Base-by-base conservation (phyloP, 164 flowering plant species). In the Amborella trichopoda region DNA sequence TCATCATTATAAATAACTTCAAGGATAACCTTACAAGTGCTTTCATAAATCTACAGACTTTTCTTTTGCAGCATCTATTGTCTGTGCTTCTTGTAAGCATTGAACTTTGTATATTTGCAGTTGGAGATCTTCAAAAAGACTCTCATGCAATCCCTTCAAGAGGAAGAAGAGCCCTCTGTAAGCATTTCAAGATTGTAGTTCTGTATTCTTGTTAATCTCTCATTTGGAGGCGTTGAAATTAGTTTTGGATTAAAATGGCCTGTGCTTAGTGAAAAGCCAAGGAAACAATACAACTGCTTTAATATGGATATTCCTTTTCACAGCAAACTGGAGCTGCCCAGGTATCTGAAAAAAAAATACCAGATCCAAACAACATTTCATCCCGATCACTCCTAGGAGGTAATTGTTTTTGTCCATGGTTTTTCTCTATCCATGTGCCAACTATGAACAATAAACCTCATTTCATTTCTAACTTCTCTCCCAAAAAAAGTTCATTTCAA, bases 71-170 rank as follows among this genome's bases (percentile, higher is more conserved):
- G 16, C 6, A 8, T 37, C 34, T 8, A 30, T 30, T 30, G 9
- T 9, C 14, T 30, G 34, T 14, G 14, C 11, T 37, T 21, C 16
- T 37, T 5, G n/a, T 37, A 18, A 2, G 14, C n/a, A 37, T 6
- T 21, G 5, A 8, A 21, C 19, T 2, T 8, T 37, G n/a, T 37
- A n/a, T n/a, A 47, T 52, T 22, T 65, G 61, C 76, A 85, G 97
- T 58, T 85, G 79, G 97, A 85, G 58, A 62, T 65, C 3, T 90
- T 90, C 65, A 77, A 70, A 33, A 85, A 76, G 74, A 83, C 94
- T 10, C 86, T 85, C 24, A 73, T 85, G 91, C 75, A 54, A 41
- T 90, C 97, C 32, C 91, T 90, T 24, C 76, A 77, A 65, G 97
- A 86, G 49, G 97, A 85, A 38, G 94, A 81, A 2, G 83, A 77